Percentiles rank a stretch among this genome's conserved stretches.
Evolutionary conservation across 1,284 basidiomycete species (phyloP).

Genomic region (Apiotrichum mycotoxinovorans): DNA sequence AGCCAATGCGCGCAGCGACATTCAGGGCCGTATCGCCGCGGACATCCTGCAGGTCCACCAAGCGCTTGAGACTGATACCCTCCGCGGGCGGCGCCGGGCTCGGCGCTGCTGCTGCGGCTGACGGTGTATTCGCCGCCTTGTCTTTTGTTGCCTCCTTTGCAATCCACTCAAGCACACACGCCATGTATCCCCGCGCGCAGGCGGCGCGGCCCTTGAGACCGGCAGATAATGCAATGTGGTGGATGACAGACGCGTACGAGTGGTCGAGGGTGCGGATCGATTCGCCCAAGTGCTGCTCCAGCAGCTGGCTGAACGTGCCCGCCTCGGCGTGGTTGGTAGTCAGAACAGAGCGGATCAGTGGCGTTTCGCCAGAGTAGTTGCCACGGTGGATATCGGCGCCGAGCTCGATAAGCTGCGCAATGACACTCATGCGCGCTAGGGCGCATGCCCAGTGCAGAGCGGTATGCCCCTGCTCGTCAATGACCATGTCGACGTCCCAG

Average conservation of each 20-base stretch:
- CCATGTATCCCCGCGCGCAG: slow-evolving; percentile 86
- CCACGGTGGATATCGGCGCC: slow-evolving; percentile 85
- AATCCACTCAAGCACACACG: slow-evolving; percentile 80
- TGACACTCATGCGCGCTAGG: slow-evolving; percentile 66
- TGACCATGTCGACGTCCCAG: slow-evolving; percentile 70
- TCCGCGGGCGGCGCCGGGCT: slow-evolving; percentile 10
- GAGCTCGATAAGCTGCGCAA: slow-evolving; percentile 63
- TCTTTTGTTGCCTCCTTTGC: slow-evolving; percentile 48
- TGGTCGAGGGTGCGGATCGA: slow-evolving; percentile 88
- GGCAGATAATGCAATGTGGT: slow-evolving; percentile 87
- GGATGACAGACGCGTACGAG: slow-evolving; percentile 83
- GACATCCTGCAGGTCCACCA: slow-evolving; percentile 90
- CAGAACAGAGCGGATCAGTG: slow-evolving; percentile 86
- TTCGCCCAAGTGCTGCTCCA: slow-evolving; percentile 54
- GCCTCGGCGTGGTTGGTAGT: slow-evolving; percentile 82
- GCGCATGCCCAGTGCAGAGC: slow-evolving; percentile 91
- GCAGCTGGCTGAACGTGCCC: slow-evolving; percentile 66
- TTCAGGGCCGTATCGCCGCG: slow-evolving; percentile 96
- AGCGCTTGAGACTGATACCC: slow-evolving; percentile 57
- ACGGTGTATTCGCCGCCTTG: slow-evolving; percentile 44
- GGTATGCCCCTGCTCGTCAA: slow-evolving; percentile 93
- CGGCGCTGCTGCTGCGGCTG: slow-evolving; percentile 27
- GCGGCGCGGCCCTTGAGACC: slow-evolving; percentile 82
- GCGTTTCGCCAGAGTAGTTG: slow-evolving; percentile 91
- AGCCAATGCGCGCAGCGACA: slow-evolving; percentile 90